phyloP scores from a whole-genome alignment of 495 filamentous ascomycete genomes.

The Pyrenula aspistea region DNA sequence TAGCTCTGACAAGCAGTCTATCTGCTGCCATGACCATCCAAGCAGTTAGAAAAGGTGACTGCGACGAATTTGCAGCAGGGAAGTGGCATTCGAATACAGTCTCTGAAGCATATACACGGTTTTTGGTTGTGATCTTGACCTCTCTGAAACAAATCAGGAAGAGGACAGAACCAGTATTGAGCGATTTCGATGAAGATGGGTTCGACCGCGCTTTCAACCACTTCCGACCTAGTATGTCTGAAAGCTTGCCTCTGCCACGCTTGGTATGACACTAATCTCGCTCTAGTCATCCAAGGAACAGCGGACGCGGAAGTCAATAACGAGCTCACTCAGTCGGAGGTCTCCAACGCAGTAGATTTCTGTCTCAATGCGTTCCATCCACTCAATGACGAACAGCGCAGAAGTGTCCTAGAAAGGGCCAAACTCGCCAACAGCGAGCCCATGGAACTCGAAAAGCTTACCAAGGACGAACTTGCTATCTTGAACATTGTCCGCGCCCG shows the following conservation, averaged over 20 bases:
- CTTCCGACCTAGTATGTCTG: constrained; percentile 9
- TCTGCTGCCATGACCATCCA: constrained; percentile 15
- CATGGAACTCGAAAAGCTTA: constrained; percentile 2
- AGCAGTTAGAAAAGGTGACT: constrained; percentile 8
- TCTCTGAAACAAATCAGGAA: constrained; percentile 18
- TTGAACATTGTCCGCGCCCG: constrained; percentile 18
- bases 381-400: background rate
- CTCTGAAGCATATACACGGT: constrained; percentile 22
- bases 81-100: constrained; percentile 22
- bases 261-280: background rate
- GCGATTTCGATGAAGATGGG: constrained; percentile 16
- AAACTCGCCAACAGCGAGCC: constrained; percentile 1
- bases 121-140: constrained; percentile 19
- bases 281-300: constrained; percentile 28
- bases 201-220: constrained; percentile 20
- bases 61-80: constrained; percentile 15
- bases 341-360: constrained; percentile 26
- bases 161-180: constrained; percentile 8
- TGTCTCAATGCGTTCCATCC: constrained; percentile 2
- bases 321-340: constrained; percentile 19
- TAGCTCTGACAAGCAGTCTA: constrained; percentile 21
- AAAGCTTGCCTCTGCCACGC: constrained; percentile 1
- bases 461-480: constrained; percentile 17
- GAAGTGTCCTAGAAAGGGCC: background rate
- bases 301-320: constrained; percentile 13